Base-by-base conservation (phyloP, 352 stramenopile species). In the Phytophthora parvispora region DNA sequence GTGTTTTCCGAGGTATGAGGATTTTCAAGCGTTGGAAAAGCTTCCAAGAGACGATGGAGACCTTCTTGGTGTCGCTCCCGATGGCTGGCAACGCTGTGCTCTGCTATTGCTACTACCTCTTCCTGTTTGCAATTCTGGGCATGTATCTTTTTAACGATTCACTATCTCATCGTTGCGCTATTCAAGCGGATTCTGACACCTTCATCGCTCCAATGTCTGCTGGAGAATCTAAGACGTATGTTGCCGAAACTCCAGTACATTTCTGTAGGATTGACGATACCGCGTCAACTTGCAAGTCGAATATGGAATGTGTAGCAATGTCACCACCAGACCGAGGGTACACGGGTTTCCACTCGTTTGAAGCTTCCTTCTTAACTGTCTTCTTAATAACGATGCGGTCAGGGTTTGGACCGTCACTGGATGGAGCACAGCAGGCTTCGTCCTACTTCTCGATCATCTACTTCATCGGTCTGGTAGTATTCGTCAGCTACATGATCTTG, bases 91-190 rank as follows among this genome's bases (percentile, higher is more conserved):
- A 93, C 40, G 86, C 89, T 8, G 66, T 94, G 22, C 72, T 94
- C 0, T 95, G 87, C 61, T 96, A 94, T 60, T 86, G 79, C 54
- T 96, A 96, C 72, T 96, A 95, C 54, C 75, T 96, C 8, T 92
- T 95, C 59, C 67, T 96, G 25, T 96, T 96, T 53, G 87, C 87
- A 9, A 93, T 95, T 34, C 72, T 96, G 16, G 87, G 87, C 3
- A 94, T 96, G 87, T 96, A 96, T 65, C 69, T 96, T 2, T 96
- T 96, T 74, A 90, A 91, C 55, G 86, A 95, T 54, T 91, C 87
- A 4, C 68, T 96, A 6, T 90, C 88, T 24, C 76, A 94, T 67
- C 84, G 87, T 8, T 96, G 89, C 42, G 85, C 86, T 0, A 60
- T 84, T 16, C 25, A 74, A 60, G 24, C 84, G 3, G 70, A 75